Evolutionary conservation across 2,329 filamentous ascomycete species (phyloP).

Genomic region (Fusarium musae): DNA sequence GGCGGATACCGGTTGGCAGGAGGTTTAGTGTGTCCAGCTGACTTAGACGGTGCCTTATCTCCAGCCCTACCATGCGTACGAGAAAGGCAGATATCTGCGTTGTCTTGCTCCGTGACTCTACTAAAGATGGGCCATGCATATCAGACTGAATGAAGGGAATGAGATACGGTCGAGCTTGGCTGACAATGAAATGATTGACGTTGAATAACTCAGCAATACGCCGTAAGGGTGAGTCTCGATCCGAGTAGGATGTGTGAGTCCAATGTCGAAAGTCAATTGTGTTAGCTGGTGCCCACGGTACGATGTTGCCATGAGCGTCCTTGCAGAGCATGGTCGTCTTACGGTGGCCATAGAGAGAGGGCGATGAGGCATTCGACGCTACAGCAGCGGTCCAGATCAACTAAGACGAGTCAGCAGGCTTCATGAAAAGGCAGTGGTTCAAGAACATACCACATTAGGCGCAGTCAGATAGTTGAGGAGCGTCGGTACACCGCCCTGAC

Average conservation of each 20-base stretch:
- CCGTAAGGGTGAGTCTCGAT: conserved; percentile 72
- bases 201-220: conserved; percentile 87
- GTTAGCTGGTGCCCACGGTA: conserved; percentile 76
- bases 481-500: conserved; percentile 80
- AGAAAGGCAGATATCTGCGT: conserved; percentile 68
- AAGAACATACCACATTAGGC: conserved; percentile 81
- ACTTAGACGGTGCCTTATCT: conserved; percentile 81
- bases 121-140: conserved; percentile 77
- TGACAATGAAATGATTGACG: conserved; percentile 95
- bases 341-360: conserved; percentile 72
- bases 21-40: conserved; percentile 83
- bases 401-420: conserved; percentile 51
- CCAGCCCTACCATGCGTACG: conserved; percentile 76
- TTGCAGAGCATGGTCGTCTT: conserved; percentile 79
- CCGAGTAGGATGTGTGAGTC: conserved; percentile 72
- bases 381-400: conserved; percentile 84
- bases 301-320: conserved; percentile 75
- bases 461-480: conserved; percentile 93
- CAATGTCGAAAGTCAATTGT: conserved; percentile 74
- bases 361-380: conserved; percentile 76
- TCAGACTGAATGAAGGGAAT: conserved; percentile 86
- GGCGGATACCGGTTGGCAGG: conserved; percentile 74
- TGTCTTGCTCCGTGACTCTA: conserved; percentile 67
- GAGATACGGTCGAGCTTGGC: conserved; percentile 89
- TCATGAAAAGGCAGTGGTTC: not conserved